Conservation (phyloP, 495 filamentous ascomycete genomes). For the Penicillium subrubescens region DNA sequence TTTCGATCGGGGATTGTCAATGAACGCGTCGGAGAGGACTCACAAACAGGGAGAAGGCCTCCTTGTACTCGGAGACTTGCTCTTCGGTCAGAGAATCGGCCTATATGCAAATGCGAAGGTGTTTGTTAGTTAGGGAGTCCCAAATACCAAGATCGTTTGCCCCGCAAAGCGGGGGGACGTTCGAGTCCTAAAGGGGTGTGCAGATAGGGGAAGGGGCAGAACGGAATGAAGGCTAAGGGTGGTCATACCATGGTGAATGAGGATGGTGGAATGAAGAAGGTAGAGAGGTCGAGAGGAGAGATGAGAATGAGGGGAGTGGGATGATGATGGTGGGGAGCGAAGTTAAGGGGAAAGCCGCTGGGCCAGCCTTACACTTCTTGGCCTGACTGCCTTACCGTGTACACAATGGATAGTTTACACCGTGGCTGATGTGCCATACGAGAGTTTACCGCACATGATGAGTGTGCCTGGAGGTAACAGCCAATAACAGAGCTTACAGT, state of each 20-base stretch:
- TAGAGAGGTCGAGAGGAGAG: slow-evolving; percentile 5
- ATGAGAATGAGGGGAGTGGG: slow-evolving; percentile 12
- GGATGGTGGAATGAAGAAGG: slow-evolving; percentile 17
- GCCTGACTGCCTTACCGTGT: slow-evolving; percentile 6
- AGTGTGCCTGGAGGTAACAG: not conserved
- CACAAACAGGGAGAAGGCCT: slow-evolving; percentile 99
- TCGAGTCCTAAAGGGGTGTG: slow-evolving; percentile 10
- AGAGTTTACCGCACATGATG: not conserved
- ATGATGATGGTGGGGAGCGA: slow-evolving; percentile 22
- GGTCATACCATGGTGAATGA: slow-evolving; percentile 22
- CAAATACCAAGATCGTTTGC: slow-evolving; percentile 27
- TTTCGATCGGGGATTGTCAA: slow-evolving; percentile 15
- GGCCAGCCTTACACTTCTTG: slow-evolving; percentile 24
- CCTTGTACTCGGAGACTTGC: slow-evolving; percentile 99
- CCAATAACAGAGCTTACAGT: slow-evolving; percentile 14
- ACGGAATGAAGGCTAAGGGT: not conserved
- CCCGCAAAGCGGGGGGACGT: slow-evolving; percentile 46
- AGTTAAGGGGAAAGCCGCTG: slow-evolving; percentile 26
- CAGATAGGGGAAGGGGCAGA: not conserved
- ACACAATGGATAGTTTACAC: slow-evolving; percentile 24
- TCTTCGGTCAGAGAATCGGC: slow-evolving; percentile 96
- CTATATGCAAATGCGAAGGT: slow-evolving; percentile 46
- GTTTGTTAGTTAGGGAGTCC: slow-evolving; percentile 28
- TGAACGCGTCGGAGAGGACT: slow-evolving; percentile 48
- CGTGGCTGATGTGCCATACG: not conserved